Conservation (phyloP, 495 filamentous ascomycete genomes). For the Thermochaetoides thermophila region DNA sequence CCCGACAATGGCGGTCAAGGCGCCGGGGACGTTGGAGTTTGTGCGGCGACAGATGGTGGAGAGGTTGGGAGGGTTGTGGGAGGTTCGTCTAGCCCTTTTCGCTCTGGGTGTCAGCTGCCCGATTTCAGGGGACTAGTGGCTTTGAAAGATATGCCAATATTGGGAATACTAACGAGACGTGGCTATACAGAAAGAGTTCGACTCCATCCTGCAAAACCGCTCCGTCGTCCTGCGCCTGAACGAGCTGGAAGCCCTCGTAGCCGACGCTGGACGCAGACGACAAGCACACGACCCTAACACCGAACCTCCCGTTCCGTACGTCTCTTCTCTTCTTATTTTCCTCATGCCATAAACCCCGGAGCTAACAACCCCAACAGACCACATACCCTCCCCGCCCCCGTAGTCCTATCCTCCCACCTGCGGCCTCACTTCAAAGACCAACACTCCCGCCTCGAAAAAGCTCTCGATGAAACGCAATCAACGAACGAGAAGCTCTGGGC, state of each 20-base stretch:
- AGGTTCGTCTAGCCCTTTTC: slow-evolving; percentile 22
- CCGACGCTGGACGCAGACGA: slow-evolving; percentile 45
- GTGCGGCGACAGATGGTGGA: slow-evolving; percentile 59
- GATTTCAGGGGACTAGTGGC: too few species aligned
- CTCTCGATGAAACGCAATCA: slow-evolving; percentile 43
- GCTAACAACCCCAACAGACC: slow-evolving; percentile 40
- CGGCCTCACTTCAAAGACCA: slow-evolving; percentile 48
- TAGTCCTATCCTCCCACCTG: slow-evolving; percentile 56
- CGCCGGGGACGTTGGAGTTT: slow-evolving; percentile 47
- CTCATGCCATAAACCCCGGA: not conserved
- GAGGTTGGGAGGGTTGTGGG: slow-evolving; percentile 44
- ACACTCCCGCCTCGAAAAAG: slow-evolving; percentile 43
- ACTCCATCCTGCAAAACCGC: slow-evolving; percentile 53
- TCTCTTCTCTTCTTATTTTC: not conserved
- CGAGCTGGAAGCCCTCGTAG: slow-evolving; percentile 61
- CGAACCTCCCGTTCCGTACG: not conserved
- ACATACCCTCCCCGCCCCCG: slow-evolving; percentile 56
- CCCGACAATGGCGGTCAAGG: slow-evolving; percentile 60
- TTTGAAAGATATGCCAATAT: too few species aligned
- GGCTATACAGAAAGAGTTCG: slow-evolving; percentile 53
- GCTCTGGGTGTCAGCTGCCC: not conserved
- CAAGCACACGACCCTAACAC: not conserved
- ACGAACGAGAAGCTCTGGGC: slow-evolving; percentile 50
- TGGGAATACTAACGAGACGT: too few species aligned
- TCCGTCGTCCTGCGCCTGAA: slow-evolving; percentile 65